Percentiles rank a stretch among this genome's conserved stretches.
These are phyloP conservation scores for Fibroporia radiculosa DNA, from an alignment of 768 basidiomycete species.

Conservation along the genomic window DNA sequence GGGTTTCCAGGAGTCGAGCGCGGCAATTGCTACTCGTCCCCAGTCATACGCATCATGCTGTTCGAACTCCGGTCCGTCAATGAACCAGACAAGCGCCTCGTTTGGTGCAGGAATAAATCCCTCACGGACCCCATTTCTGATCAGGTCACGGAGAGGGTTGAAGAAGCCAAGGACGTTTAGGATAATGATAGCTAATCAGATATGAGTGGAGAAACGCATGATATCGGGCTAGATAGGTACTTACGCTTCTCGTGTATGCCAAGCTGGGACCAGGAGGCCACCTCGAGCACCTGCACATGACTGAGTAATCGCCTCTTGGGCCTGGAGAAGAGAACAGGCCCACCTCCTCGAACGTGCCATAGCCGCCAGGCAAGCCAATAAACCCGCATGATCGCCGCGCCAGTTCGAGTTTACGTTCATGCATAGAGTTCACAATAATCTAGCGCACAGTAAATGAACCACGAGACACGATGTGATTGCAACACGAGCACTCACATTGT, in stretches of 20 bases:
- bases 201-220: background rate
- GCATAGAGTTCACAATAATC: slow-evolving; percentile 77
- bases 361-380: slow-evolving; percentile 87
- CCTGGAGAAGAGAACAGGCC: slow-evolving; percentile 1
- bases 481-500: background rate
- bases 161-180: slow-evolving; percentile 84
- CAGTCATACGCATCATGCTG: slow-evolving; percentile 66
- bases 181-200: slow-evolving; percentile 61
- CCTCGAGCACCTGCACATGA: slow-evolving; percentile 65
- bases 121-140: slow-evolving; percentile 54
- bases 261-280: slow-evolving; percentile 90
- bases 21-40: slow-evolving; percentile 62
- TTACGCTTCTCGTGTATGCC: slow-evolving; percentile 81
- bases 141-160: slow-evolving; percentile 70
- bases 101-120: slow-evolving; percentile 70
- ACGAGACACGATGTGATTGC: background rate
- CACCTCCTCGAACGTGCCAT: slow-evolving; percentile 93
- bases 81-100: slow-evolving; percentile 57
- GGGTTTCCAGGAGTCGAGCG: slow-evolving; percentile 51
- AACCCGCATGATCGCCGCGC: slow-evolving; percentile 75
- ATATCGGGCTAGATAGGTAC: slow-evolving; percentile 13
- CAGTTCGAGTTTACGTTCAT: slow-evolving; percentile 89
- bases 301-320: background rate
- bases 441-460: slow-evolving; percentile 16
- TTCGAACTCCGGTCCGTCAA: slow-evolving; percentile 59